Evolutionary conservation across 2,329 filamentous ascomycete species (phyloP).

Genomic region (Stachybotrys elegans): DNA sequence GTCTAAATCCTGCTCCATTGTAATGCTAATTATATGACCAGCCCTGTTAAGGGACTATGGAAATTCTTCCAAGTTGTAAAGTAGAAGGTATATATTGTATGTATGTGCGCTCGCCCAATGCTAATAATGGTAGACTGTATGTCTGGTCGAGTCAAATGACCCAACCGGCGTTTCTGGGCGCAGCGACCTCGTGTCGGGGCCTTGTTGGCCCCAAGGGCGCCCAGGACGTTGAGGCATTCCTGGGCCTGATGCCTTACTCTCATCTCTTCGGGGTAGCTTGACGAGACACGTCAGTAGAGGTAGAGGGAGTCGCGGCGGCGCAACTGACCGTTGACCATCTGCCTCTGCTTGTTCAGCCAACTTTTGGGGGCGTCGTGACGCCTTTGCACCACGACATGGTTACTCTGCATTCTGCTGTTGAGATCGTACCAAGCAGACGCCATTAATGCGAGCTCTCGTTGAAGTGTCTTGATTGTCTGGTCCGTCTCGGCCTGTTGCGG

Average conservation of each 20-base stretch:
- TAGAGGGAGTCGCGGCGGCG: slow-evolving; percentile 36
- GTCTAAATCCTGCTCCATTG: no score
- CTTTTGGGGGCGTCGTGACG: slow-evolving; percentile 71
- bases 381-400: slow-evolving; percentile 72
- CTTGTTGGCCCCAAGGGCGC: no score
- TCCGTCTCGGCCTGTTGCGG: slow-evolving; percentile 42
- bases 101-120: no score
- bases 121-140: no score
- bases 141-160: no score
- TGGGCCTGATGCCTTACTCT: slow-evolving; percentile 31
- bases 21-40: no score
- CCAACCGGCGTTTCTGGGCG: no score
- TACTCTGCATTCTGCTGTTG: slow-evolving; percentile 72
- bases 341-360: slow-evolving; percentile 80
- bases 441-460: slow-evolving; percentile 74
- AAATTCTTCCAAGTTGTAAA: no score
- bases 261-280: slow-evolving; percentile 43
- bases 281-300: slow-evolving; percentile 35
- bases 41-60: no score
- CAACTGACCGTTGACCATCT: slow-evolving; percentile 58
- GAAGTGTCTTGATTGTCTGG: slow-evolving; percentile 60
- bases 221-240: slow-evolving; percentile 5
- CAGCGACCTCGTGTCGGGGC: no score
- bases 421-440: slow-evolving; percentile 84
- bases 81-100: no score